Percentiles rank a stretch among this genome's conserved stretches.
Conservation (phyloP, 1,139 yeast species). For the Protomyces inundatus region DNA sequence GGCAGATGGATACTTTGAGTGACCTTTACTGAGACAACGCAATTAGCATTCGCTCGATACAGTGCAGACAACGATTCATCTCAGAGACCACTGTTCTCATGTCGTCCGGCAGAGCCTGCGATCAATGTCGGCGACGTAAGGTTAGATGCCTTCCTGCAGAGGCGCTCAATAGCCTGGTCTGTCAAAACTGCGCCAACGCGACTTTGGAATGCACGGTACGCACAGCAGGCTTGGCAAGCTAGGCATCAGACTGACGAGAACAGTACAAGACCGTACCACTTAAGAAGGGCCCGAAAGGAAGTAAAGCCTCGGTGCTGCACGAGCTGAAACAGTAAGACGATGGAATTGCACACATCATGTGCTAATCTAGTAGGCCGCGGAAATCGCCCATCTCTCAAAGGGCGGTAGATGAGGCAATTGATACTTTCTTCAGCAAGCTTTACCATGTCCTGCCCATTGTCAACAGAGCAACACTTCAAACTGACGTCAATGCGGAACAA, state of each 20-base stretch:
- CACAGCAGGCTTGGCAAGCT: neutral
- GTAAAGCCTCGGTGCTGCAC: slow-evolving; percentile 15
- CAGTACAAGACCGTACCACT: slow-evolving; percentile 10
- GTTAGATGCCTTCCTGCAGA: slow-evolving; percentile 29
- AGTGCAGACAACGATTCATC: slow-evolving; percentile 3
- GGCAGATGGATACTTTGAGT: too few relatives aligned
- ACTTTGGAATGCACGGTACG: slow-evolving; percentile 10
- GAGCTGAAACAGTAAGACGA: slow-evolving; percentile 2
- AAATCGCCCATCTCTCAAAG: slow-evolving; percentile 1
- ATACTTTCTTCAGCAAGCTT: slow-evolving; percentile 14
- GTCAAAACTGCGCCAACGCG: slow-evolving; percentile 16
- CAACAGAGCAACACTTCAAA: neutral
- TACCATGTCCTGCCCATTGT: slow-evolving; percentile 18
- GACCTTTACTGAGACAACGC: too few relatives aligned
- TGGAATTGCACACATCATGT: neutral
- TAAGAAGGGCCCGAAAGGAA: slow-evolving; percentile 22
- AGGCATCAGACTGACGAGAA: neutral
- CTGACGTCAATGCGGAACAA: slow-evolving; percentile 1
- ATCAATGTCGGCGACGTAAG: slow-evolving; percentile 30
- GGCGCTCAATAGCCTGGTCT: neutral
- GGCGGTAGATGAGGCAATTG: slow-evolving; percentile 9
- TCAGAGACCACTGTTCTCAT: neutral
- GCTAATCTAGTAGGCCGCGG: neutral
- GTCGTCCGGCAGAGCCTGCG: slow-evolving; percentile 29
- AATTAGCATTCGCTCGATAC: neutral